Percentiles rank a stretch among this genome's conserved stretches.
phyloP scores from a whole-genome alignment of 192 early-diverging fungal genomes.

The Umbelopsis isabellina region DNA sequence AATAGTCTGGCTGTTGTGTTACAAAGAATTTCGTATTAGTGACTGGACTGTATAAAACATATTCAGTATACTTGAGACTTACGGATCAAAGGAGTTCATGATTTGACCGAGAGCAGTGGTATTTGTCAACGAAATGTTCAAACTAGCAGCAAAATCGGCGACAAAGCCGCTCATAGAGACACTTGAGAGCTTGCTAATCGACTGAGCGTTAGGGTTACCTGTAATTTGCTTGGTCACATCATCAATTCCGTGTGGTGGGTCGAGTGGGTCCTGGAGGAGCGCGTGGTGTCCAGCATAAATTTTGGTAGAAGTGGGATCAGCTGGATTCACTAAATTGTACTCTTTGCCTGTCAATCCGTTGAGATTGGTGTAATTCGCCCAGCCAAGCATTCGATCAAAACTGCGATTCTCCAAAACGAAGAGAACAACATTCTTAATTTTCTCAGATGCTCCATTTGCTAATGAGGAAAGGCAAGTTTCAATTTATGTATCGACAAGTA shows the following conservation, averaged over 20 bases:
- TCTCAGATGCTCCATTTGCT: slow-evolving; percentile 29
- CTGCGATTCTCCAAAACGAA: slow-evolving; percentile 36
- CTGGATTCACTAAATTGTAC: slow-evolving; percentile 32
- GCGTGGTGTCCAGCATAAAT: slow-evolving; percentile 32
- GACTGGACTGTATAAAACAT: neutral
- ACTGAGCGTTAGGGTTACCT: slow-evolving; percentile 14
- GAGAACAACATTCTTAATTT: slow-evolving; percentile 38
- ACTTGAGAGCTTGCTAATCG: neutral
- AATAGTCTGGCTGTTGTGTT: neutral
- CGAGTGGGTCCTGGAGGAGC: slow-evolving; percentile 24
- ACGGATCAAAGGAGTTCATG: slow-evolving; percentile 32
- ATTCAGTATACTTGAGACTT: neutral
- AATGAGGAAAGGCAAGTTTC: neutral
- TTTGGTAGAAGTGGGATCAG: slow-evolving; percentile 21
- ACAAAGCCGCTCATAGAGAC: slow-evolving; percentile 35
- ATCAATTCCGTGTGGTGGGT: slow-evolving; percentile 23
- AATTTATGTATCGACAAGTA: neutral
- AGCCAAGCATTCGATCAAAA: slow-evolving; percentile 31
- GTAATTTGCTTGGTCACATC: slow-evolving; percentile 27
- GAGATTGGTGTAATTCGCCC: slow-evolving; percentile 27
- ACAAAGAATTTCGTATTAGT: neutral
- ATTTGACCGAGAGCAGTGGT: slow-evolving; percentile 22
- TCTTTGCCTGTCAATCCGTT: slow-evolving; percentile 29
- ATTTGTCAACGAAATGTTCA: slow-evolving; percentile 13
- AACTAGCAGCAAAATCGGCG: slow-evolving; percentile 16